A percentile compares a stretch with the other conserved stretches of the same genome.
phyloP scores from a whole-genome alignment of 805 yeast species.

The Saccharomycopsis sp. region DNA sequence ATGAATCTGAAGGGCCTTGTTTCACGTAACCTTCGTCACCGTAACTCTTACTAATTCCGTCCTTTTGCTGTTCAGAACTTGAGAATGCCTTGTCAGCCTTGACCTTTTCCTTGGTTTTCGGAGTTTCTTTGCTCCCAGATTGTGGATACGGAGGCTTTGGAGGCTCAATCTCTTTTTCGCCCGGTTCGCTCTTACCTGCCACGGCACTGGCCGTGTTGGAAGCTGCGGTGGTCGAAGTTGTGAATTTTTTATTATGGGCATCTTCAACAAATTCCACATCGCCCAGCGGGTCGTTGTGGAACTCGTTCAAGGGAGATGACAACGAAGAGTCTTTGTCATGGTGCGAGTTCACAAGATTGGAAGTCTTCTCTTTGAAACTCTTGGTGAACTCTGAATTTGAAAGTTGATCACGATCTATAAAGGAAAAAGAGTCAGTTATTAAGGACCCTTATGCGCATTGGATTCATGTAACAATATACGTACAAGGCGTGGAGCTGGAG shows the following conservation, averaged over 20 bases:
- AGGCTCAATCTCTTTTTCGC: no score
- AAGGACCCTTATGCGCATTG: background rate
- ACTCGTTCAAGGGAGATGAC: no score
- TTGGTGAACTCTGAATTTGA: conserved; percentile 9
- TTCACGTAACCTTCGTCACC: conserved; percentile 4
- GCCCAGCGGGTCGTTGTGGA: no score
- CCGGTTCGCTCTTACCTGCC: no score
- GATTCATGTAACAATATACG: background rate
- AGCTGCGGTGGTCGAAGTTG: background rate
- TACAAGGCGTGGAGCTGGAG: conserved; percentile 10
- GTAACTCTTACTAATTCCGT: conserved; percentile 10
- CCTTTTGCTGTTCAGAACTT: conserved; percentile 19
- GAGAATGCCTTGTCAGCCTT: conserved; percentile 17
- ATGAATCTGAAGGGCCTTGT: background rate
- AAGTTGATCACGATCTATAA: conserved; percentile 12
- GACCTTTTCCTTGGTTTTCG: conserved; percentile 12
- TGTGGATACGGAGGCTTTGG: conserved; percentile 20
- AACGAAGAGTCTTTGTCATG: no score
- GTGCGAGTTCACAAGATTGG: conserved; percentile 8
- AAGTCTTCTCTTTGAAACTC: conserved; percentile 11
- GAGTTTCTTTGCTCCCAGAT: background rate
- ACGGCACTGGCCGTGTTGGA: background rate
- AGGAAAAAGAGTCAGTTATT: background rate
- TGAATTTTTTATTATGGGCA: background rate
- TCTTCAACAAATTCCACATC: no score